Base-by-base conservation (phyloP, 768 basidiomycete genomes). In the Boletus rubescentipes region DNA sequence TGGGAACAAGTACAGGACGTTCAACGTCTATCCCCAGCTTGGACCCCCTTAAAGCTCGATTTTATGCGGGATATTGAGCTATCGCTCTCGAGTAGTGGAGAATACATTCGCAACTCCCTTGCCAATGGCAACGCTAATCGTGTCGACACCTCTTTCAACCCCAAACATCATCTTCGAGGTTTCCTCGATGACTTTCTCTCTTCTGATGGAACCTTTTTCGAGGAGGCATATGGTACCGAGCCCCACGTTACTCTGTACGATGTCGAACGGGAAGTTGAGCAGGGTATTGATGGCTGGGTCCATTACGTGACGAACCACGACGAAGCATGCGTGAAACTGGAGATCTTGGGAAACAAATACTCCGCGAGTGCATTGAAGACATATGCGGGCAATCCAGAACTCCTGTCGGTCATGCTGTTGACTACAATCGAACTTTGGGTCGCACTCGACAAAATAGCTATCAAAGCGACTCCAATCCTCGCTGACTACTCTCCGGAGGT, bases 351-450 rank as follows among this genome's bases (percentile, higher is more conserved):
- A 10, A 45, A 46, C n/a, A 41, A 54, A 5, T 74, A 78, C 39
- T 62, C 64, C 1, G 56, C 55, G 1, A 40, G 64, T 0, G 71
- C 78, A 0, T 23, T 38, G 31, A 18, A 9, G 0, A 49, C 48
- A 2, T 78, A 77, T 41, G 35, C 46, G 10, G 55, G 56, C 11
- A 76, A 71, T 30, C 73, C 77, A 2, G 77, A 80, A 45, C 59
- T 67, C 30, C 36, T 67, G 5, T 80, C 79, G 0, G 49, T 75
- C 2, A 77, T 82, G 72, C 55, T 82, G 38, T 61, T 83, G 42
- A 68, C 67, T 1, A 51, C 45, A 10, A 21, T 68, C 9, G 75
- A 79, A 31, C 67, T 75, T 29, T 75, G 74, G 75, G 51, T 72
- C 12, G 75, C 68, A 0, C 53, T 76, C 6, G 75, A 75, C 49